Base-by-base conservation (phyloP, 768 basidiomycete species). In the Tubosaeta sp. region DNA sequence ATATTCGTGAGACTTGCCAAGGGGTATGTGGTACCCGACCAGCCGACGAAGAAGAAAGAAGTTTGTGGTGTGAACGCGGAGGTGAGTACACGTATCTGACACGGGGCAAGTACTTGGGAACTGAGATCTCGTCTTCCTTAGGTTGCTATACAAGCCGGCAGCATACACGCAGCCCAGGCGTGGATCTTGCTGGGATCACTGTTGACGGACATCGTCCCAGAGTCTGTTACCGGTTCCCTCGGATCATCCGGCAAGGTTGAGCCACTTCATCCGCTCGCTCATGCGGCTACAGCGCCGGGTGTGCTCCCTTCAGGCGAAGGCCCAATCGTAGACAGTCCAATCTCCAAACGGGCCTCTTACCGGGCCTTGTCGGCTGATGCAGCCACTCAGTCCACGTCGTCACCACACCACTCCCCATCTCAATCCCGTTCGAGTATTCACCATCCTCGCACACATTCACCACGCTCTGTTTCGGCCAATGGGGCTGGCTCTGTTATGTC, bases 101-200 rank as follows among this genome's bases (percentile, higher is more conserved):
- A 38, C 11, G 3, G 0, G 27, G 1, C 42, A 22, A 3, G 22
- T 14, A 18, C 14, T n/a, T n/a, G 13, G 4, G 21, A 30, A 30
- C 27, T 21, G 16, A 35, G 7, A 10, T 45, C 14, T 30, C 19
- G 16, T 49, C 14, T 42, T 22, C 12, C 4, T 12, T 51, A 87
- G 83, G 67, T 75, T 39, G 88, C 90, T 7, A 64, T 80, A n/a
- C 69, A 78, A 48, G 82, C 73, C 9, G 81, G 81, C 19, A 77
- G 80, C 51, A 60, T 73, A 24, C 70, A 76, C 4, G 77, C 78
- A 3, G 83, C 82, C 1, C 84, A 88, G 57, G 73, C 74, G 3
- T 92, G 90, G 90, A 57, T 80, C 9, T 66, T 91, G 2, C 65
- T 92, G 18, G 76, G 72, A 12, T 80, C 81, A 14, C 73, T 83